phyloP scores from a whole-genome alignment of 352 stramenopile species.

The Elongisporangium prolatum region DNA sequence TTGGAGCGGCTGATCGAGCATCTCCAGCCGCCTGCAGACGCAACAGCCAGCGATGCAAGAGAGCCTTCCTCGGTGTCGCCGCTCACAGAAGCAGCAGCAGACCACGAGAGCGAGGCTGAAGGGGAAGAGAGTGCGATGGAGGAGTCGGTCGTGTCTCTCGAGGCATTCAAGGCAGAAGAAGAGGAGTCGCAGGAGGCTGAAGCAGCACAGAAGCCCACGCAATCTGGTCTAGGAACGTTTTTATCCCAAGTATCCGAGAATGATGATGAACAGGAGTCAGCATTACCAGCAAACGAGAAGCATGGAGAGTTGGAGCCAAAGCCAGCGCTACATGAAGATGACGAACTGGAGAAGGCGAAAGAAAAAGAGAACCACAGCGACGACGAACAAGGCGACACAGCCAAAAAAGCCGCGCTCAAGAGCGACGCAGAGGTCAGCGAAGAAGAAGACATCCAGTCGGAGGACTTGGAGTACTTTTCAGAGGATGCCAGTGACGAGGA shows the following conservation, averaged over 20 bases:
- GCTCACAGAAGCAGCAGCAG: neutral
- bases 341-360: neutral
- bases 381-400: constrained; percentile 27
- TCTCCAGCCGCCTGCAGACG: constrained; percentile 15
- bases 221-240: neutral
- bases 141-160: constrained; percentile 26
- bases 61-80: neutral
- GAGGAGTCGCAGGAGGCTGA: constrained; percentile 5
- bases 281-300: neutral
- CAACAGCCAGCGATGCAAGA: neutral
- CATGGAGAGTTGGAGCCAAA: neutral
- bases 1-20: constrained; percentile 60
- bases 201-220: neutral
- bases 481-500: constrained; percentile 78
- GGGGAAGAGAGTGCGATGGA: constrained; percentile 35
- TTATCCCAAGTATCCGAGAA: constrained; percentile 1
- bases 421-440: constrained; percentile 43
- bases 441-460: constrained; percentile 63
- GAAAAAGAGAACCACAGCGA: constrained; percentile 3
- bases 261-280: neutral
- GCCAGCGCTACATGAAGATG: neutral
- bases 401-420: constrained; percentile 34
- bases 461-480: constrained; percentile 84
- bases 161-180: constrained; percentile 7
- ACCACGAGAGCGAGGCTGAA: constrained; percentile 11